Evolutionary conservation across 495 filamentous ascomycete genomes (phyloP), one percentile per base, ranked within the genome.

Genomic region (Penicillium canariense): DNA sequence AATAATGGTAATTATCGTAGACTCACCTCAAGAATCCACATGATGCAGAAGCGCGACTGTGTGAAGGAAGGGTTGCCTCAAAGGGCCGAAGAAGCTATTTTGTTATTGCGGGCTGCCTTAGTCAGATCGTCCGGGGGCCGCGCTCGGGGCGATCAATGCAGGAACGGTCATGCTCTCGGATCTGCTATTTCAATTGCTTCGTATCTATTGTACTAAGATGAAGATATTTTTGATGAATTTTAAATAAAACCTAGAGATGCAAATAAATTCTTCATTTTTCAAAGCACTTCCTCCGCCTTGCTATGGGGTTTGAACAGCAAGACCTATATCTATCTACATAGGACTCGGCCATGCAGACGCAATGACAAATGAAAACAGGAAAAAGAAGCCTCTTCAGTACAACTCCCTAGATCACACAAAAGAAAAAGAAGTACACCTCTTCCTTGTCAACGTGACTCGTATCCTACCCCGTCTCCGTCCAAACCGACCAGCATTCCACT

Each of bases 21-120:
- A 32, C 66, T 67, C 58, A 76, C 73, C 64, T 76, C 73, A 45
- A 76, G 70, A 57, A 76, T 72, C 65, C 69, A 74, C 73, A 76
- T 76, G 54, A 53, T 66, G 54, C 18, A 60, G 48, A 50, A 42
- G 44, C 58, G 62, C 67, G 55, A 64, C 59, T 59, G 60, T 56
- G 52, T 46, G 30, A 54, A 61, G 47, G 22, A 48, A 32, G 47
- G 36, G 49, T 20, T 43, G 15, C 48, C 40, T 39, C 43, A 54
- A 52, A 48, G 48, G 40, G 51, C 49, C 52, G 50, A 55, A 63
- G 56, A 55, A 62, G 49, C 40, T 63, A 66, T 62, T 68, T 65
- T 64, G 69, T 66, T 68, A 52, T 59, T 61, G 55, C 44, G 35
- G 53, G 51, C 28, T 20, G 61, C 64, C 61, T 67, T 67, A 68